Evolutionary conservation across 305 asterid species (phyloP), one percentile per base, ranked within the genome.

Genomic region (Fraxinus greggii): DNA sequence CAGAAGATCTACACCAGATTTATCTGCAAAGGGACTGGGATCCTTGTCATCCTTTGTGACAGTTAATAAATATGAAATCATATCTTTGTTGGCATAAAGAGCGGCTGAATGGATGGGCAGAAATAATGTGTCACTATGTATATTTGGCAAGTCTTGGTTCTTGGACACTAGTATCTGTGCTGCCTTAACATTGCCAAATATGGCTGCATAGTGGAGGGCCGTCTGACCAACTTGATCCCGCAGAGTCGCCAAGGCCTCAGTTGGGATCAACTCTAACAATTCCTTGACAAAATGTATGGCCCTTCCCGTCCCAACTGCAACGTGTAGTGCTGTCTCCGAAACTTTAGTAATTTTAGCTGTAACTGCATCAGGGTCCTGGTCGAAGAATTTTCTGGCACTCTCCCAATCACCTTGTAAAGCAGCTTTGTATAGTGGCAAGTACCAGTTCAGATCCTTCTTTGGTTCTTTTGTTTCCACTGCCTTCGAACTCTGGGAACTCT

Each of bases 341-440:
- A 24, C 78, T 79, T 72, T 78, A 15, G 86, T 85, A 51, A 87
- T 85, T 72, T 84, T 87, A 29, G 90, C 88, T 1, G 88, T 84
- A 13, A 82, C 75, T 42, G 90, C 90, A 51, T 83, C 86, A 8
- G 86, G 85, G 79, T 87, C 86, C 79, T 80, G 80, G 35, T 85
- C 76, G 35, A 87, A 87, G 85, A 87, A 84, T 42, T 75, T 79
- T 70, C 74, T 73, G 63, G 88, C 90, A 32, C 86, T 85, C 81
- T 75, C 74, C 90, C 90, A 87, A 48, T 87, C 86, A 56, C 89
- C 88, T 51, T 80, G 79, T 48, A 87, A 76, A 19, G 89, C 86
- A 63, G 89, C 89, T 83, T 78, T 87, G 84, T 87, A 87, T 5
- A 87, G 78, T 24, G 90, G 90, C 40, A 87, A 81, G 81, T 87